Evolutionary conservation across 2,329 filamentous ascomycete genomes (phyloP).

Genomic region (Pestalotiopsis sp.): DNA sequence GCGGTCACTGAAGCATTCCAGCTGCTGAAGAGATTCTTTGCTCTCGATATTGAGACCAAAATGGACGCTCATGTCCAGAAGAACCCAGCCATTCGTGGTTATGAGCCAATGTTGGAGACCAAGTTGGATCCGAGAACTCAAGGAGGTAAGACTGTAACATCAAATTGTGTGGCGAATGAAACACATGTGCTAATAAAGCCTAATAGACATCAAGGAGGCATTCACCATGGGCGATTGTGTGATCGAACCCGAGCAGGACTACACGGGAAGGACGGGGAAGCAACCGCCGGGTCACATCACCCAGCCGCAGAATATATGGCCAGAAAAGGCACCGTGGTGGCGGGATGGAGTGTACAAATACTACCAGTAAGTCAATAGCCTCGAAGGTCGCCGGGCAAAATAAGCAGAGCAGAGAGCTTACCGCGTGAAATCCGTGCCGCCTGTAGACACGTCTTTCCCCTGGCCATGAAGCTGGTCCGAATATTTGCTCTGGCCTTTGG

Average conservation of each 20-base stretch:
- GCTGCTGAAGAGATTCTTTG: conserved; percentile 30
- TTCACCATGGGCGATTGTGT: conserved; percentile 38
- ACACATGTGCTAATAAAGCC: background rate
- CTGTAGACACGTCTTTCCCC: conserved; percentile 23
- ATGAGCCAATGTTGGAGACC: conserved; percentile 35
- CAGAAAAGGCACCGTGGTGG: conserved; percentile 30
- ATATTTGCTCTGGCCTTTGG: conserved; percentile 38
- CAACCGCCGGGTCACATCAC: conserved; percentile 26
- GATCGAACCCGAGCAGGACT: conserved; percentile 36
- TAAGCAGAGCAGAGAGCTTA: background rate
- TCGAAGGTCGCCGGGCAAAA: too few relatives aligned
- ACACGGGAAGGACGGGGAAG: conserved; percentile 24
- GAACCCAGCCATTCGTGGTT: conserved; percentile 33
- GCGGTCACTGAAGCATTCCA: conserved; percentile 23
- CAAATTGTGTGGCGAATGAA: background rate
- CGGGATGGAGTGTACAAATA: conserved; percentile 34
- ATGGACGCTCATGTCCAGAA: conserved; percentile 36
- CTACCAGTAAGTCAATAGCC: conserved; percentile 18
- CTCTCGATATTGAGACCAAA: conserved; percentile 29
- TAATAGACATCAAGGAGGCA: conserved; percentile 31
- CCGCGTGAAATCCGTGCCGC: too few relatives aligned
- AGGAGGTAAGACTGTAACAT: conserved; percentile 23
- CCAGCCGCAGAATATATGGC: conserved; percentile 35
- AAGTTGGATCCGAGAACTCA: conserved; percentile 29
- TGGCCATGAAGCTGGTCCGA: conserved; percentile 32